Evolutionary conservation across 768 basidiomycete genomes (phyloP), one percentile per base, ranked within the genome.

Genomic region (Boletus rubescentipes): DNA sequence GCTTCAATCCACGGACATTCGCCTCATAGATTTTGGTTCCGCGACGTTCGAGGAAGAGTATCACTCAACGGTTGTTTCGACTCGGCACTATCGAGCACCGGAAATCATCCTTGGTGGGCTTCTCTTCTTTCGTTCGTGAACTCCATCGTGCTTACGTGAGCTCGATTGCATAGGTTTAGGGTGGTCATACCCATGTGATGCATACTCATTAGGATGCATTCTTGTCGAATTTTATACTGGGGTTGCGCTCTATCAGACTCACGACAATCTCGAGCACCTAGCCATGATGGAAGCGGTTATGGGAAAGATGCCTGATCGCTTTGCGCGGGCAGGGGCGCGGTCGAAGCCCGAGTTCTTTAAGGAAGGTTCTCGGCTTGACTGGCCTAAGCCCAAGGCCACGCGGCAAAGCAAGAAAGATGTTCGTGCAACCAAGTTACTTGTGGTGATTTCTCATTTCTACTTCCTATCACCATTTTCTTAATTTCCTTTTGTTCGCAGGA

Each of bases 231-330:
- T 99, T 70, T 96, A 85, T 75, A 99, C 97, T 16, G 97, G 97
- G 26, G 85, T 93, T 32, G 97, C 97, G 9, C 81, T 99, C n/a
- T 99, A 97, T 75, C 97, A 99, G 72, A 98, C 97, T 1, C 97
- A 98, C 65, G 96, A 98, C 73, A 98, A 99, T 69, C 82, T 98
- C 9, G 97, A 99, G 70, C 97, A 99, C 72, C 84, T 99, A 14
- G 97, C 96, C 37, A 99, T 99, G 97, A 99, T 99, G 97, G 95
- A 98, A 70, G 87, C 91, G 70, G 97, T 98, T 36, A 98, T 98
- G 91, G 96, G 96, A 54, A 91, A 90, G 75, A 95, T 98, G 88
- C 92, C 95, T 0, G 86, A 89, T 46, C 84, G 87, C 6, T 93
- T 96, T 66, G 83, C 84, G 36, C 80, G 87, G 39, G 78, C 80